Percentiles rank a stretch among this genome's conserved stretches.
Evolutionary conservation across 371 early-diverging fungal genomes (phyloP).

Genomic region (Rozella allomycis): DNA sequence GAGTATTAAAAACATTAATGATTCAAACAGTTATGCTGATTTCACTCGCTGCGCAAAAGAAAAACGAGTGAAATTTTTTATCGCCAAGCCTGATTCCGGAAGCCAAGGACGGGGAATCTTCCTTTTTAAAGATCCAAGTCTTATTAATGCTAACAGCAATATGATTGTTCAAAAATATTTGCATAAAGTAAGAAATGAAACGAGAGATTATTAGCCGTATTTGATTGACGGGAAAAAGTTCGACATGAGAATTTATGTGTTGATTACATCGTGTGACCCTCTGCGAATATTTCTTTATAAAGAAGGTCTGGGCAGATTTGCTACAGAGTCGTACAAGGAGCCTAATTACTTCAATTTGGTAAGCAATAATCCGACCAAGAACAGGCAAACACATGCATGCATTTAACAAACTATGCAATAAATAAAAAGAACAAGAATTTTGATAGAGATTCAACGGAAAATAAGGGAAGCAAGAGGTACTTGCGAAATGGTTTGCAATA

Average conservation of each 20-base stretch:
- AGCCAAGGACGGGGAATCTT: slow-evolving; percentile 34
- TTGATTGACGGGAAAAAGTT: slow-evolving; percentile 27
- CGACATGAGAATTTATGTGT: slow-evolving; percentile 27
- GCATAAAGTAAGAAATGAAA: no score
- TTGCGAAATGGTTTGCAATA: slow-evolving; percentile 9
- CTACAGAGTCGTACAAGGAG: slow-evolving; percentile 16
- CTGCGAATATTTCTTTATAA: slow-evolving; percentile 19
- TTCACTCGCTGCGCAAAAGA: slow-evolving; percentile 4
- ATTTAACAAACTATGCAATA: slow-evolving; percentile 33
- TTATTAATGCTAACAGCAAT: slow-evolving; percentile 2
- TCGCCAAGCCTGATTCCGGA: slow-evolving; percentile 23
- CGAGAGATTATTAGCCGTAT: no score
- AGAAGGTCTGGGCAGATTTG: slow-evolving; percentile 28
- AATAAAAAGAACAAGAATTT: slow-evolving; percentile 20
- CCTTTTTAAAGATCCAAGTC: slow-evolving; percentile 8
- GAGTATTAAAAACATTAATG: no score
- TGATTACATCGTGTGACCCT: slow-evolving; percentile 21
- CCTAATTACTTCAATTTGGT: slow-evolving; percentile 6
- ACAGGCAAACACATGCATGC: slow-evolving; percentile 25
- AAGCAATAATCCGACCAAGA: no score
- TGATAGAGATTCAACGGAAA: slow-evolving; percentile 6
- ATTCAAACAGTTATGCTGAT: slow-evolving; percentile 10
- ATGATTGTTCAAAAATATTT: slow-evolving; percentile 25
- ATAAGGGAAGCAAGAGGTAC: slow-evolving; percentile 14
- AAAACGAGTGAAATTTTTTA: slow-evolving; percentile 8